Evolutionary conservation across 2,329 filamentous ascomycete species (phyloP).

Genomic region (Fusarium begoniae): DNA sequence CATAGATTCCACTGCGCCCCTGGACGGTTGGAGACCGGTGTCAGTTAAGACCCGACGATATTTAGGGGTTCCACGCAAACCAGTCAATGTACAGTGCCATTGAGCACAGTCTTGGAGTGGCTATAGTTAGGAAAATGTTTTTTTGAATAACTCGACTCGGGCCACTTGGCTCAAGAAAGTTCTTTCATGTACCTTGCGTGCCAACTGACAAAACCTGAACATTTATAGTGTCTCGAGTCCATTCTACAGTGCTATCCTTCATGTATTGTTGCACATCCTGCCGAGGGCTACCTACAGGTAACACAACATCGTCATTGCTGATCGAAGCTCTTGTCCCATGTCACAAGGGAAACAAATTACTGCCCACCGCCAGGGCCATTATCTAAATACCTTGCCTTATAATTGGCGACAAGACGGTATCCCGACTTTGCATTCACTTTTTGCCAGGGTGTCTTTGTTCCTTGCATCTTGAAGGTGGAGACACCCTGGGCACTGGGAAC

Average conservation of each 20-base stretch:
- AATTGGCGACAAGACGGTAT: neutral
- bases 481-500: slow-evolving; percentile 17
- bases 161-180: neutral
- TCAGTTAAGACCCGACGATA: slow-evolving; percentile 20
- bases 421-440: neutral
- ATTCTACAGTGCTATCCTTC: slow-evolving; percentile 11
- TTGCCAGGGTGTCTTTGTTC: slow-evolving; percentile 13
- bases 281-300: slow-evolving; percentile 35
- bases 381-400: neutral
- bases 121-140: neutral
- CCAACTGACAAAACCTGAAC: neutral
- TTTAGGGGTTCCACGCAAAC: slow-evolving; percentile 39
- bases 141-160: neutral
- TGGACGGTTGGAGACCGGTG: slow-evolving; percentile 5
- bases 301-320: slow-evolving; percentile 9
- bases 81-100: slow-evolving; percentile 16
- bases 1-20: neutral
- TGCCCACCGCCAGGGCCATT: neutral
- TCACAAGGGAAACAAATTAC: neutral
- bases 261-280: slow-evolving; percentile 6
- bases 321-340: neutral
- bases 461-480: slow-evolving; percentile 33
- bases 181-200: neutral
- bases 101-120: slow-evolving; percentile 16
- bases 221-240: slow-evolving; percentile 22